A percentile compares a stretch with the other conserved stretches of the same genome.
phyloP scores from a whole-genome alignment of 371 early-diverging fungal species.

The Circinella umbellata region DNA sequence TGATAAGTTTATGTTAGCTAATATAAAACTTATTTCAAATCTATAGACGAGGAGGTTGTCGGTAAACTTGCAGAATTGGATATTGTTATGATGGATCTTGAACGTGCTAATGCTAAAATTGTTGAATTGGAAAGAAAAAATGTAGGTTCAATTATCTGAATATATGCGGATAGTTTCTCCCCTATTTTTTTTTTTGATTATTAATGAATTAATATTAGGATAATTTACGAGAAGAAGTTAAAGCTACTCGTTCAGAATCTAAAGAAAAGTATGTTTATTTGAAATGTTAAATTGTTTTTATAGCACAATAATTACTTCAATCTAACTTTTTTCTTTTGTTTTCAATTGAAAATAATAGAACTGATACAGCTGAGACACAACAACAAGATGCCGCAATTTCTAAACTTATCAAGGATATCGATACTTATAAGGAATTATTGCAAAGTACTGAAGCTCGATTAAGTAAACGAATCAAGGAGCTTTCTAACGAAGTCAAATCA shows the following conservation, averaged over 20 bases:
- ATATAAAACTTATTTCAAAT: neutral
- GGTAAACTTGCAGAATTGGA: conserved; percentile 88
- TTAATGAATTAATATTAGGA: conserved; percentile 19
- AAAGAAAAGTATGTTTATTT: conserved; percentile 10
- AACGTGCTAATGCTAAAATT: conserved; percentile 78
- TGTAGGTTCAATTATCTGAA: conserved; percentile 24
- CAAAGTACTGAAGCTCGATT: conserved; percentile 52
- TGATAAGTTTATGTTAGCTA: too few species aligned
- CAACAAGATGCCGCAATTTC: conserved; percentile 50
- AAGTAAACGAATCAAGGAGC: conserved; percentile 55
- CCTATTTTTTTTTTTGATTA: too few species aligned
- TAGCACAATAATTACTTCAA: too few species aligned
- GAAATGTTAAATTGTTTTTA: neutral
- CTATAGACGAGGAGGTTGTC: conserved; percentile 78
- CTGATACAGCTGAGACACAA: conserved; percentile 7
- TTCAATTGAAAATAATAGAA: neutral
- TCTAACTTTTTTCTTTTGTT: neutral
- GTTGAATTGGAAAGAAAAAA: conserved; percentile 75
- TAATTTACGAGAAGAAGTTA: conserved; percentile 53
- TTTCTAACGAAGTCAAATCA: conserved; percentile 49
- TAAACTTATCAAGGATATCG: conserved; percentile 58
- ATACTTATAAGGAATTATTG: conserved; percentile 50
- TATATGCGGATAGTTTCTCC: too few species aligned
- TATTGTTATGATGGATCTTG: conserved; percentile 83
- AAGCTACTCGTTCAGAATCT: conserved; percentile 33